Conservation (phyloP, 2,329 filamentous ascomycete genomes). For the Bimuria novae-zelandiae region DNA sequence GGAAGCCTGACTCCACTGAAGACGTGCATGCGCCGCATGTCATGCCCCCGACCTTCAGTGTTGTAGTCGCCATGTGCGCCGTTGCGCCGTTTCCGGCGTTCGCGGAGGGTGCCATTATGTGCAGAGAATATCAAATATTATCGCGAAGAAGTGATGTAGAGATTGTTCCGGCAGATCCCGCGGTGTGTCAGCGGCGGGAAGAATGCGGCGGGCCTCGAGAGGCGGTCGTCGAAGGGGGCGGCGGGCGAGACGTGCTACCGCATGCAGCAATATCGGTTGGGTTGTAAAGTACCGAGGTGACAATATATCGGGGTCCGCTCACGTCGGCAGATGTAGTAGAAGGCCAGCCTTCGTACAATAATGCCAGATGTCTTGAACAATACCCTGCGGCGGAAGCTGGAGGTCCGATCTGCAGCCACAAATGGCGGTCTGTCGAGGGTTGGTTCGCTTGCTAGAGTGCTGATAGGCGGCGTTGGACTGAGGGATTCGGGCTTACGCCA, state of each 20-base stretch:
- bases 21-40: slow-evolving; percentile 92
- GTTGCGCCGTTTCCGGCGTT: slow-evolving; percentile 40
- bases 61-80: slow-evolving; percentile 79
- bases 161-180: slow-evolving; percentile 12
- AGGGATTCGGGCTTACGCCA: slow-evolving; percentile 15
- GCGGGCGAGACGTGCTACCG: slow-evolving; percentile 14
- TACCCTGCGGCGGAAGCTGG: slow-evolving; percentile 14
- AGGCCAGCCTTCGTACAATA: slow-evolving; percentile 36
- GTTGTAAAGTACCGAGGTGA: slow-evolving; percentile 2
- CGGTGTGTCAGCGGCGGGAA: slow-evolving; percentile 20
- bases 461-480: not conserved
- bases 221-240: slow-evolving; percentile 14
- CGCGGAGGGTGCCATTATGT: slow-evolving; percentile 32
- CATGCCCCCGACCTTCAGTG: slow-evolving; percentile 85
- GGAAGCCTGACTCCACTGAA: slow-evolving; percentile 91
- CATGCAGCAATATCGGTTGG: slow-evolving; percentile 9
- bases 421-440: slow-evolving; percentile 5
- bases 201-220: slow-evolving; percentile 17
- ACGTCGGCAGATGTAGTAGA: slow-evolving; percentile 21
- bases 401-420: slow-evolving; percentile 8
- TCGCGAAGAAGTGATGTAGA: not conserved
- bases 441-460: not conserved
- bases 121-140: slow-evolving; percentile 9
- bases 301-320: slow-evolving; percentile 7
- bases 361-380: slow-evolving; percentile 27